Percentiles rank a stretch among this genome's conserved stretches.
phyloP scores from a whole-genome alignment of 2,329 filamentous ascomycete genomes.

The Pseudocercospora eumusae region DNA sequence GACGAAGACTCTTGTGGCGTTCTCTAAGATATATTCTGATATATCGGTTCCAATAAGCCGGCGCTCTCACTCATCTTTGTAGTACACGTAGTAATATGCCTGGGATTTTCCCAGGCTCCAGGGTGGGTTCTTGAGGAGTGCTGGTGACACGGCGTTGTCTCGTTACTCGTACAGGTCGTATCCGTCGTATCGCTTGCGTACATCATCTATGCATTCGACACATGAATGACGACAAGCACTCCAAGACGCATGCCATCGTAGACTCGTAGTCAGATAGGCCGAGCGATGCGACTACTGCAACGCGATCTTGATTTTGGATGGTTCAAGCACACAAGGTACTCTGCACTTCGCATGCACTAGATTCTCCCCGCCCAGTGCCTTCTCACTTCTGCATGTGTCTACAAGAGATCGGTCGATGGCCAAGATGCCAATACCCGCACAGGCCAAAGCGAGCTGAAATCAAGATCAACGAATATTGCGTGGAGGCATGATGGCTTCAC shows the following conservation, averaged over 20 bases:
- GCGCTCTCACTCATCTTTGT: too few species aligned
- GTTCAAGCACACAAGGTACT: not conserved
- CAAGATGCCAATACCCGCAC: not conserved
- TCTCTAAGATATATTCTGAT: too few species aligned
- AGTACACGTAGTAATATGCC: too few species aligned
- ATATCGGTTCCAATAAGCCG: not conserved
- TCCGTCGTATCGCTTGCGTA: not conserved
- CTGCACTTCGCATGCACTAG: not conserved
- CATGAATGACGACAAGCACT: not conserved
- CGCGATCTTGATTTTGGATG: not conserved
- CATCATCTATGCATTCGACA: not conserved
- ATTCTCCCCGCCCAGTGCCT: not conserved
- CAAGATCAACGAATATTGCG: not conserved
- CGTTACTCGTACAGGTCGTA: not conserved
- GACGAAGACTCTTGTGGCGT: not conserved
- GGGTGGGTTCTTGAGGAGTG: too few species aligned
- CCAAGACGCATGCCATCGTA: not conserved
- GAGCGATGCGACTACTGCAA: not conserved
- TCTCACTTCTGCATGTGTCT: not conserved
- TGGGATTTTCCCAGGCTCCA: not conserved
- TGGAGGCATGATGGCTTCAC: constrained; percentile 4
- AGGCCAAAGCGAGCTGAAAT: too few species aligned
- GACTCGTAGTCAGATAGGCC: not conserved
- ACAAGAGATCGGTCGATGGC: not conserved
- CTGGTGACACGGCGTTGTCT: too few species aligned